phyloP scores from a whole-genome alignment of 2,329 filamentous ascomycete genomes.

The Scedosporium dehoogii region DNA sequence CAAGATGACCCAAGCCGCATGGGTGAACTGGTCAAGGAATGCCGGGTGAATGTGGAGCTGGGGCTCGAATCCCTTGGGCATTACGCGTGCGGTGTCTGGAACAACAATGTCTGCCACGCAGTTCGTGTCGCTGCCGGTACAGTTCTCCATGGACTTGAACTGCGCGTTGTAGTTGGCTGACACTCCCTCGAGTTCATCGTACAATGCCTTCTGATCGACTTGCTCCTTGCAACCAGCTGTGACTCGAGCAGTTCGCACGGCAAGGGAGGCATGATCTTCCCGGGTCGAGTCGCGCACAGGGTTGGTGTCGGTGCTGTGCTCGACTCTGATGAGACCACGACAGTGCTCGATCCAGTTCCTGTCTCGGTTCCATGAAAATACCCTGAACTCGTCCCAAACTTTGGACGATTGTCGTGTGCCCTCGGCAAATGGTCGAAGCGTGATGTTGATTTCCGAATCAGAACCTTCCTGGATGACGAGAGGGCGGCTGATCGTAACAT shows the following conservation, averaged over 20 bases:
- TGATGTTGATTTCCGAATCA: conserved; percentile 14
- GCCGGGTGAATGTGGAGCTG: conserved; percentile 33
- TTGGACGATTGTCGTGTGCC: conserved; percentile 25
- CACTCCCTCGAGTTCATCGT: conserved; percentile 15
- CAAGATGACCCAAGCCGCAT: conserved; percentile 27
- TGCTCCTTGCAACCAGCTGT: background rate
- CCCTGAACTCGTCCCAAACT: conserved; percentile 44
- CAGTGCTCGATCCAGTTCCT: conserved; percentile 51
- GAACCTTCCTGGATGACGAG: conserved; percentile 37
- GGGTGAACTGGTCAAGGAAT: conserved; percentile 34
- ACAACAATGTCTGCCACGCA: conserved; percentile 24
- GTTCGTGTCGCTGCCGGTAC: conserved; percentile 22
- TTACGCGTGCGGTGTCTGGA: conserved; percentile 30
- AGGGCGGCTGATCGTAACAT: conserved; percentile 38
- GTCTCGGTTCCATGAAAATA: conserved; percentile 40
- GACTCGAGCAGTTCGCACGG: background rate
- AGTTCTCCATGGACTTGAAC: conserved; percentile 37
- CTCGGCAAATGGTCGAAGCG: conserved; percentile 17
- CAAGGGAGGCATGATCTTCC: background rate
- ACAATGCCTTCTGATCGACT: conserved; percentile 14
- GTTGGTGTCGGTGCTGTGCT: conserved; percentile 13
- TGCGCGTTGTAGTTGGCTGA: conserved; percentile 4
- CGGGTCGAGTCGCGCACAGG: conserved; percentile 11
- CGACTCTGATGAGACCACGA: conserved; percentile 37
- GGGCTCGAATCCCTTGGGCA: conserved; percentile 35